A percentile compares a stretch with the other conserved stretches of the same genome.
phyloP scores from a whole-genome alignment of 768 basidiomycete species.

The Baorangia bicolor region DNA sequence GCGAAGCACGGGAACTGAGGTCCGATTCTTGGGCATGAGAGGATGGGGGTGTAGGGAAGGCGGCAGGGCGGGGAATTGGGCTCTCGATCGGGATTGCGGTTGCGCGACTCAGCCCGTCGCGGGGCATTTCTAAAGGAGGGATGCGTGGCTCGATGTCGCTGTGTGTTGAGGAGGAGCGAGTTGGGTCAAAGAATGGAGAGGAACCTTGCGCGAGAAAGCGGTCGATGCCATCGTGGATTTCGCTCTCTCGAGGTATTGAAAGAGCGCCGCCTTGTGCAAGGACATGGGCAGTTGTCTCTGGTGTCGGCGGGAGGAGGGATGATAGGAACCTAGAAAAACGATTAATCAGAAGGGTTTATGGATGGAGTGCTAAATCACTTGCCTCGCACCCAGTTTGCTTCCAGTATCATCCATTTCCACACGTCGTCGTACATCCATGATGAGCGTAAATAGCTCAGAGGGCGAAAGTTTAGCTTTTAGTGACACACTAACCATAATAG shows the following conservation, averaged over 20 bases:
- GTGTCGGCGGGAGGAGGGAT: slow-evolving; percentile 72
- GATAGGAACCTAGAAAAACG: slow-evolving; percentile 52
- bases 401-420: slow-evolving; percentile 68
- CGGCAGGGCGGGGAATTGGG: slow-evolving; percentile 2
- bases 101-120: slow-evolving; percentile 8
- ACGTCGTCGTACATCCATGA: slow-evolving; percentile 71
- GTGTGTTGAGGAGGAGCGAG: background rate
- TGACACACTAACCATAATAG: slow-evolving; percentile 57
- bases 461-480: slow-evolving; percentile 73
- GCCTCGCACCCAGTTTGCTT: slow-evolving; percentile 18
- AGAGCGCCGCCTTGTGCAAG: slow-evolving; percentile 60
- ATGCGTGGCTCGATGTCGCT: background rate
- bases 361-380: background rate
- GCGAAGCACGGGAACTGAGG: slow-evolving; percentile 28
- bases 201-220: background rate
- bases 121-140: background rate
- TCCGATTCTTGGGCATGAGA: slow-evolving; percentile 17
- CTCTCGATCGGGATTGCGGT: slow-evolving; percentile 20
- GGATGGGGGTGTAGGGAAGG: slow-evolving; percentile 26
- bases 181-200: background rate
- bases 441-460: slow-evolving; percentile 64
- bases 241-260: slow-evolving; percentile 5
- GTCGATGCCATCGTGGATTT: background rate
- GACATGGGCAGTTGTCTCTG: slow-evolving; percentile 66
- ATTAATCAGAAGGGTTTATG: background rate